These are phyloP conservation scores for Chloranthus sessilifolius DNA, from an alignment of 164 flowering plant genomes.

Conservation along the genomic window DNA sequence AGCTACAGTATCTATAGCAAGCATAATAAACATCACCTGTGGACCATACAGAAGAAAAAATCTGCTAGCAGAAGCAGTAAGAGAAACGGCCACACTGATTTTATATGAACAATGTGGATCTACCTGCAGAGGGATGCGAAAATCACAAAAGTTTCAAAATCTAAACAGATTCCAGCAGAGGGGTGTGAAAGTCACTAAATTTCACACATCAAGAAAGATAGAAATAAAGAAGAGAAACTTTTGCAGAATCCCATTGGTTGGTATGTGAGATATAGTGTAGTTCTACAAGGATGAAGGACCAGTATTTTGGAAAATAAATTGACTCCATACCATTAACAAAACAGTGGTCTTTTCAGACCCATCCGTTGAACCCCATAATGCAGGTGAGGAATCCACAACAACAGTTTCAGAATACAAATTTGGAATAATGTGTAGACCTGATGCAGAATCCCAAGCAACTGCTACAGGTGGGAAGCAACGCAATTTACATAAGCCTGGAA, in stretches of 20 bases:
- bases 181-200: not conserved
- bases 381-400: slow-evolving; percentile 85
- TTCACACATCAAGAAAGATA: not conserved
- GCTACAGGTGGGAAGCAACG: slow-evolving; percentile 98
- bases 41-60: slow-evolving; percentile 70
- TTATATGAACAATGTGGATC: slow-evolving; percentile 96
- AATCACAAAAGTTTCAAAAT: too few species aligned
- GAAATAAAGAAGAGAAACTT: not conserved
- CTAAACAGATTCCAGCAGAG: too few species aligned
- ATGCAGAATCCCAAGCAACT: slow-evolving; percentile 83
- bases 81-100: slow-evolving; percentile 48
- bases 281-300: not conserved
- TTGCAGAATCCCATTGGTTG: not conserved
- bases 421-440: slow-evolving; percentile 85
- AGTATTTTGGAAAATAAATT: slow-evolving; percentile 1
- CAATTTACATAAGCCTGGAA: slow-evolving; percentile 79
- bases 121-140: slow-evolving; percentile 49
- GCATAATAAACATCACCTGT: slow-evolving; percentile 44
- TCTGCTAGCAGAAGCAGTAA: slow-evolving; percentile 70
- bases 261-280: not conserved
- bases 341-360: slow-evolving; percentile 68
- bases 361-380: slow-evolving; percentile 61
- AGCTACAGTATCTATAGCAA: not conserved
- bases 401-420: slow-evolving; percentile 68
- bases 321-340: slow-evolving; percentile 58